Evolutionary conservation across 495 filamentous ascomycete genomes (phyloP).

Genomic region (Hyaloscypha hepaticicola): DNA sequence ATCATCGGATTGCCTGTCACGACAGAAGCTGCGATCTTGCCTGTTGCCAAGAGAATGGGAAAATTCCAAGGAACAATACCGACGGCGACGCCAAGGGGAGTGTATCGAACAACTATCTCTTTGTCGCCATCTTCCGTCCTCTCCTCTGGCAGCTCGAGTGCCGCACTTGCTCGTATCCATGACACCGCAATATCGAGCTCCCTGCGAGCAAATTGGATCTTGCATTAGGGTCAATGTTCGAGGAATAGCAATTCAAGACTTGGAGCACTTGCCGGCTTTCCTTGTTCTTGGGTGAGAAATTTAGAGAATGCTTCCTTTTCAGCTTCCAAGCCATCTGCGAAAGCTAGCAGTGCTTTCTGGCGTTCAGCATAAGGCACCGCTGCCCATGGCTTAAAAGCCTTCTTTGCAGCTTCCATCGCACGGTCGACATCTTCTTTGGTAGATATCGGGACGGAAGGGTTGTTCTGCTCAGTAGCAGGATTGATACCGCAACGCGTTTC

Average conservation of each 20-base stretch:
- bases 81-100: conserved; percentile 41
- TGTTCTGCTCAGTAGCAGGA: conserved; percentile 44
- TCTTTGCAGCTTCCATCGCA: conserved; percentile 46
- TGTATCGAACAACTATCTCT: conserved; percentile 34
- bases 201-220: background rate
- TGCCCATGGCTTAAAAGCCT: conserved; percentile 53
- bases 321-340: conserved; percentile 44
- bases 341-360: conserved; percentile 44
- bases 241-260: background rate
- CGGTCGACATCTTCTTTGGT: conserved; percentile 51
- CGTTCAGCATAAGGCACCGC: conserved; percentile 44
- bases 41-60: conserved; percentile 40
- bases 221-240: background rate
- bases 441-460: conserved; percentile 48
- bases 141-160: background rate
- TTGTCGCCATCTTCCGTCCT: background rate
- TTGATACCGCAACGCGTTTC: conserved; percentile 45
- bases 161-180: background rate
- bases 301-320: conserved; percentile 46
- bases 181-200: background rate
- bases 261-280: conserved; percentile 45
- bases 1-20: conserved; percentile 49
- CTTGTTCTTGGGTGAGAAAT: conserved; percentile 54
- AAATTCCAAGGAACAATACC: conserved; percentile 55
- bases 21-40: conserved; percentile 45